These are phyloP conservation scores for Neurospora sp. DNA, from an alignment of 495 filamentous ascomycete species.

Conservation along the genomic window DNA sequence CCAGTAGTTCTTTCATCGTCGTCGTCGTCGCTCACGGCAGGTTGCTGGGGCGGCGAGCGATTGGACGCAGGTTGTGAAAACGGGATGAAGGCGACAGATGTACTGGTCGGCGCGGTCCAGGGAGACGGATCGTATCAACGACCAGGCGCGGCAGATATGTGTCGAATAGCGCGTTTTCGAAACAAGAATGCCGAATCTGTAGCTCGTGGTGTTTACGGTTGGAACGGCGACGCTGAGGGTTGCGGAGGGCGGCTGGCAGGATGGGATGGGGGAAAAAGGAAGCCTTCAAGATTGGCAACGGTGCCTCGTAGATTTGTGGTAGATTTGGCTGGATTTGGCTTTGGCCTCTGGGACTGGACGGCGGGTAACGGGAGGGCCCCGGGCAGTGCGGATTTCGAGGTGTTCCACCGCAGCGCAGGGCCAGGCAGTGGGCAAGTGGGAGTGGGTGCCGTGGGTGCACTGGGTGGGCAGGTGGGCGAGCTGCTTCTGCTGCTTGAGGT, in stretches of 20 bases:
- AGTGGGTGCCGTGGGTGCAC: neutral
- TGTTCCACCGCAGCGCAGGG: neutral
- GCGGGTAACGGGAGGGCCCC: neutral
- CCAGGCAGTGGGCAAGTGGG: neutral
- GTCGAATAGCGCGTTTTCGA: constrained; percentile 5
- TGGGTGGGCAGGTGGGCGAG: neutral
- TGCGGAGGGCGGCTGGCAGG: neutral
- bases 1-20: constrained; percentile 55
- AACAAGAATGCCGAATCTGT: neutral
- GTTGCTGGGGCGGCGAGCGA: constrained; percentile 17
- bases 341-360: neutral
- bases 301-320: neutral
- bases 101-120: neutral
- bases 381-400: neutral
- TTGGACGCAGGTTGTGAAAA: constrained; percentile 1
- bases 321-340: neutral
- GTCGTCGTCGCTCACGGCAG: constrained; percentile 21
- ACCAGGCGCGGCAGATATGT: constrained; percentile 7
- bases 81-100: neutral
- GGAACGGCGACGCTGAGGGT: neutral
- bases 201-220: neutral
- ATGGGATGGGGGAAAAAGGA: neutral
- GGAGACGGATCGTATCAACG: neutral
- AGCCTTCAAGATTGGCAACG: neutral
- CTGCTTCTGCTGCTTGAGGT: neutral